A percentile compares a stretch with the other conserved stretches of the same genome.
Evolutionary conservation across 345 rosid genomes (phyloP).

Genomic region (Raphanus sativus): DNA sequence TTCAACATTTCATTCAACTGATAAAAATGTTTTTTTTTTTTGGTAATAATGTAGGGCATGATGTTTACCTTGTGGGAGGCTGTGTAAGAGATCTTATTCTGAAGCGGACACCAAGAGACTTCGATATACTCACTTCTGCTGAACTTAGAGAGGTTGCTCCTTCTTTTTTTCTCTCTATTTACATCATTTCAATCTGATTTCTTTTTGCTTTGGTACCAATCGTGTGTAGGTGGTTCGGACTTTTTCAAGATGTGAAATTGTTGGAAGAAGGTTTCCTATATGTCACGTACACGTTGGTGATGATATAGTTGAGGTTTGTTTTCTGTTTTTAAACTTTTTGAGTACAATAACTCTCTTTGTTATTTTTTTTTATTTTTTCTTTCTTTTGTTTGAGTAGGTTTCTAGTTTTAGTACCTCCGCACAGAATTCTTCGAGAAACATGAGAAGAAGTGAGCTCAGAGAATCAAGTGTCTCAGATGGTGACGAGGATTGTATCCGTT

Average conservation of each 20-base stretch:
- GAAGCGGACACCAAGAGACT: slow-evolving; percentile 81
- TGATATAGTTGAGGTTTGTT: slow-evolving; percentile 53
- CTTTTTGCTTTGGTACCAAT: background rate
- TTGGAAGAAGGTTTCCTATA: slow-evolving; percentile 63
- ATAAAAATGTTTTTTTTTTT: too few relatives aligned
- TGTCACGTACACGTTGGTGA: slow-evolving; percentile 60
- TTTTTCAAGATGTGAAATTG: slow-evolving; percentile 54
- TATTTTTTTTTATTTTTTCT: background rate
- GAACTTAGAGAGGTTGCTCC: slow-evolving; percentile 76
- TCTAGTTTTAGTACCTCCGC: slow-evolving; percentile 65
- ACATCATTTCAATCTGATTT: background rate
- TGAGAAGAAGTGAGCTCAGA: slow-evolving; percentile 33
- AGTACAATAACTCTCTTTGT: background rate
- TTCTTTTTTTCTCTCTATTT: background rate
- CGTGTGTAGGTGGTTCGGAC: slow-evolving; percentile 46
- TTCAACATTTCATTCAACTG: slow-evolving; percentile 2
- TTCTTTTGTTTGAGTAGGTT: slow-evolving; percentile 42
- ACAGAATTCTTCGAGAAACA: slow-evolving; percentile 33
- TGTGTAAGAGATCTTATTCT: slow-evolving; percentile 93
- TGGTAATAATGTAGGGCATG: slow-evolving; percentile 52
- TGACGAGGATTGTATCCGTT: slow-evolving; percentile 67
- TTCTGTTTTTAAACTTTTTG: background rate
- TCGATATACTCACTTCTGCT: slow-evolving; percentile 86
- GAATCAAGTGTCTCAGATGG: slow-evolving; percentile 49
- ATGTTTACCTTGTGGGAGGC: slow-evolving; percentile 95